These are phyloP conservation scores for Capsicum chinense DNA, from an alignment of 257 asterid species.

Conservation along the genomic window DNA sequence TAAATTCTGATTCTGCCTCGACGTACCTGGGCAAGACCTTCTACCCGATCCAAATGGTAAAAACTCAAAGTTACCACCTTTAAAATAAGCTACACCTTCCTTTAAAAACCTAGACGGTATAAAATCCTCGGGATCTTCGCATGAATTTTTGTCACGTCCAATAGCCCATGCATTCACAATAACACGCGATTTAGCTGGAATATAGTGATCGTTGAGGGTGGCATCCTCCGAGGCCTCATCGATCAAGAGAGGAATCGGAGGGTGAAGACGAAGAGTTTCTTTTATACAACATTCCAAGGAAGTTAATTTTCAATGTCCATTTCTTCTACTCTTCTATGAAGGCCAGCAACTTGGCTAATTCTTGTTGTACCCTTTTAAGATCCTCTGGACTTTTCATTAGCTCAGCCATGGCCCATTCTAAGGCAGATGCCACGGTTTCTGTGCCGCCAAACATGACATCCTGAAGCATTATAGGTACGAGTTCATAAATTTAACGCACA, in stretches of 20 bases:
- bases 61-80: constrained; percentile 51
- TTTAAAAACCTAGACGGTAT: constrained; percentile 45
- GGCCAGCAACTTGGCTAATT: constrained; percentile 44
- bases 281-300: constrained; percentile 48
- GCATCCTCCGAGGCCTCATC: constrained; percentile 47
- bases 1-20: neutral
- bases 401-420: constrained; percentile 64
- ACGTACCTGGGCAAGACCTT: constrained; percentile 54
- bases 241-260: constrained; percentile 56
- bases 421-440: constrained; percentile 52
- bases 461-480: no score
- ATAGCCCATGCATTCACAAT: constrained; percentile 60
- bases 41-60: constrained; percentile 62
- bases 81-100: constrained; percentile 46
- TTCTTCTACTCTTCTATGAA: constrained; percentile 48
- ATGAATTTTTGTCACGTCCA: constrained; percentile 49
- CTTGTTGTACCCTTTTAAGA: constrained; percentile 46
- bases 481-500: no score
- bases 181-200: constrained; percentile 51
- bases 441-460: constrained; percentile 59
- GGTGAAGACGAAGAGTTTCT: constrained; percentile 64
- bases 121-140: constrained; percentile 51
- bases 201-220: constrained; percentile 43
- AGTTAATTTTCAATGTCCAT: constrained; percentile 46
- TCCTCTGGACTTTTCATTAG: constrained; percentile 51